Base-by-base conservation (phyloP, 768 basidiomycete genomes). In the Leccinellum luteum region DNA sequence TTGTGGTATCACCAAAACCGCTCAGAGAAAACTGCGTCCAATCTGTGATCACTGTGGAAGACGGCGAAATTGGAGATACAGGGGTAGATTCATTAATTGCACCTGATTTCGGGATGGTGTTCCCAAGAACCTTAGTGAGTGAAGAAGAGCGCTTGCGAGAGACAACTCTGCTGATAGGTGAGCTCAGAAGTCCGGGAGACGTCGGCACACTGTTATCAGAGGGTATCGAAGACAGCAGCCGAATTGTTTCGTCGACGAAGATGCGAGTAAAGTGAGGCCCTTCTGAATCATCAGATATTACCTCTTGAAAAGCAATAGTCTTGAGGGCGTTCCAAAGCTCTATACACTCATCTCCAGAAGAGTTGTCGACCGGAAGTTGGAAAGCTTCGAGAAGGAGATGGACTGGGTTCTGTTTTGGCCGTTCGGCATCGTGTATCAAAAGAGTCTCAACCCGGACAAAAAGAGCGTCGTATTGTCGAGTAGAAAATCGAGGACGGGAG, bases 11-110 rank as follows among this genome's bases (percentile, higher is more conserved):
- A 31, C 77, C 78, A 69, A 87, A 92, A 3, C 90, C 90, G 1
- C 81, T 74, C 1, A 80, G 72, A 0, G 88, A 85, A 70, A 92
- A 91, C 38, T 85, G 81, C 6, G 77, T 68, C 90, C 90, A 92
- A 62, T 89, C 86, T 48, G 73, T 64, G 50, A 70, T 27, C 28
- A 67, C 59, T 21, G 71, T 55, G 4, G 74, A 69, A 19, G 72
- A 57, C 4, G 72, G 64, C 3, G 72, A 69, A 9, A 68, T 60
- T 13, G 76, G 67, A 3, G 71, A 71, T 21, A 34, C 54, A 3
- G 64, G 62, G 6, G 69, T 58, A 9, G 72, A 69, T 28, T 60
- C 66, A 10, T 58, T 57, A 19, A 60, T 63, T 5, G 62, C 58
- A 49, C 53, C 67, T 6, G 58, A 48, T 30, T 21, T 56, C 25